phyloP scores from a whole-genome alignment of 371 early-diverging fungal genomes.

The Batkoa obscura region DNA sequence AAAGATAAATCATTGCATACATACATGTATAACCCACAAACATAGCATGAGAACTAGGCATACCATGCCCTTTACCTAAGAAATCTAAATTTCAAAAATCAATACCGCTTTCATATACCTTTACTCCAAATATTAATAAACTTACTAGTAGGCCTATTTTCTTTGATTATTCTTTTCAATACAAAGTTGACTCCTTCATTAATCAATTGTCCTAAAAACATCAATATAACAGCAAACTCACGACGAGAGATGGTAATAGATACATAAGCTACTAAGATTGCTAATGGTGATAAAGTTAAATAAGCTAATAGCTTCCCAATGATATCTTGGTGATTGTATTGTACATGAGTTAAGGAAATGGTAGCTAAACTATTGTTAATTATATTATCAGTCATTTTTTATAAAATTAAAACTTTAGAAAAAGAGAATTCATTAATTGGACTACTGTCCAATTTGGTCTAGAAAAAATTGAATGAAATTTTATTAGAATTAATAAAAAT shows the following conservation, averaged over 20 bases:
- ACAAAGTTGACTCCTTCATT: constrained; percentile 57
- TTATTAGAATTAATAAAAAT: too few relatives aligned
- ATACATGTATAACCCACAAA: constrained; percentile 73
- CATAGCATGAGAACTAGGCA: constrained; percentile 87
- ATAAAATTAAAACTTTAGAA: too few relatives aligned
- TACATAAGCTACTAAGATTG: constrained; percentile 56
- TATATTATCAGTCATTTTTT: too few relatives aligned
- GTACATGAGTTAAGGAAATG: constrained; percentile 55
- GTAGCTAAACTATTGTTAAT: too few relatives aligned
- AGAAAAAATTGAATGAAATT: too few relatives aligned
- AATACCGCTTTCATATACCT: not conserved
- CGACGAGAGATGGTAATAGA: constrained; percentile 54
- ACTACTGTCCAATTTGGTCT: too few relatives aligned
- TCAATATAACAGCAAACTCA: constrained; percentile 43
- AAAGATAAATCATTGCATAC: constrained; percentile 38
- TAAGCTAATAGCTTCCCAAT: constrained; percentile 34
- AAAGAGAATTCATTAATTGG: too few relatives aligned
- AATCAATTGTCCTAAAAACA: constrained; percentile 57
- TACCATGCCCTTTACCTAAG: constrained; percentile 77
- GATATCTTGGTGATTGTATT: constrained; percentile 33
- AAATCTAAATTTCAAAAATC: too few relatives aligned
- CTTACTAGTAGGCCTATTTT: constrained; percentile 57
- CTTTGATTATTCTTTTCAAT: constrained; percentile 44
- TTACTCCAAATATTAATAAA: not conserved
- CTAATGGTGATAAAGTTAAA: constrained; percentile 56